Evolutionary conservation across 345 rosid genomes (phyloP).

Genomic region (Rhizophora mangle): DNA sequence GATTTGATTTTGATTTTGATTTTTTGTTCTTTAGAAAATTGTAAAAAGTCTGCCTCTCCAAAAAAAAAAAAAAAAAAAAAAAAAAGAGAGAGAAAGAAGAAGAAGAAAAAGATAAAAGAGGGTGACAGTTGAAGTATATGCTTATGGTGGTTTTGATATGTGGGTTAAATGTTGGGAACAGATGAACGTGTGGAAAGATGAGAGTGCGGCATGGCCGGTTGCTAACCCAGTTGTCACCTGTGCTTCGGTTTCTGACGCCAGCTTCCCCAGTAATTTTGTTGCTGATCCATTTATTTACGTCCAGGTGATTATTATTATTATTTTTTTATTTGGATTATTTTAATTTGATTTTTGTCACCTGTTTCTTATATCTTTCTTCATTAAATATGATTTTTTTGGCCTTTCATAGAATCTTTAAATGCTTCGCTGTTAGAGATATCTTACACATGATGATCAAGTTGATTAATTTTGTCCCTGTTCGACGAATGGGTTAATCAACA

Average conservation of each 20-base stretch:
- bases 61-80: no score
- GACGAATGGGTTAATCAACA: no score
- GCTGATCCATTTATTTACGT: slow-evolving; percentile 92
- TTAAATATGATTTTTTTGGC: background rate
- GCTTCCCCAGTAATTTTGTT: slow-evolving; percentile 82
- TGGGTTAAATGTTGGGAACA: slow-evolving; percentile 31
- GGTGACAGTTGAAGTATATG: no score
- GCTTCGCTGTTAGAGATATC: no score
- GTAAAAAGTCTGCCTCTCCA: no score
- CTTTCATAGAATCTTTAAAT: no score
- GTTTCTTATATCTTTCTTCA: background rate
- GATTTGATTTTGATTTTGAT: no score
- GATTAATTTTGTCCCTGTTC: no score
- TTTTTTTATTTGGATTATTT: background rate
- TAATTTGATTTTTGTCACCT: background rate
- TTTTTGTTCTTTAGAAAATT: no score
- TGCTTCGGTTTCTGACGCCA: slow-evolving; percentile 70
- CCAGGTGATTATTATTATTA: slow-evolving; percentile 46
- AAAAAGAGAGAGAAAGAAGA: no score
- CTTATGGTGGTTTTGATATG: slow-evolving; percentile 6
- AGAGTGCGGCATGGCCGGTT: slow-evolving; percentile 85
- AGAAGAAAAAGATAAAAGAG: no score
- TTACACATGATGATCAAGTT: no score
- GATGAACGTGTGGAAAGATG: slow-evolving; percentile 71
- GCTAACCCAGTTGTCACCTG: slow-evolving; percentile 95